Base-by-base conservation (phyloP, 192 early-diverging fungal genomes). In the Radiomyces spectabilis region DNA sequence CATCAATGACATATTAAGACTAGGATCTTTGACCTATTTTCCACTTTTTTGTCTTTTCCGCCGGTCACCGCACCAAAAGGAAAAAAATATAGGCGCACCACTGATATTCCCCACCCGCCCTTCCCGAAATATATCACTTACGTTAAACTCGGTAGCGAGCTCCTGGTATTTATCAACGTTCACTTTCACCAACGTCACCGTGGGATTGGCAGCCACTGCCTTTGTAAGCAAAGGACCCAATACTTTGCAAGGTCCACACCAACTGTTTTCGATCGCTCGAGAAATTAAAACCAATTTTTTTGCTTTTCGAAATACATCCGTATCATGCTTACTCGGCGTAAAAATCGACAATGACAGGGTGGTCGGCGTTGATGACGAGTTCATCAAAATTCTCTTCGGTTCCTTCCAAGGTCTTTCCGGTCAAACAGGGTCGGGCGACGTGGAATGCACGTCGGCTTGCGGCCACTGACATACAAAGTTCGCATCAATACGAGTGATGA, bases 171-270 rank as follows among this genome's bases (percentile, higher is more conserved):
- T 73, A 59, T 94, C 92, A 27, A 88, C 78, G 56, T 94, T 69
- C 47, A 94, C 65, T 54, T 89, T 88, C 42, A 86, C 81, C 47
- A 94, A 61, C 7, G 82, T 78, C 0, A 85, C 79, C 33, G 79
- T 76, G n/a, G 76, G 79, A 37, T 85, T 72, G 16, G 69, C 71
- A 10, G 67, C 60, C 15, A 92, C 87, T 5, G 74, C 74, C 35
- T 82, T 78, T 6, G 76, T 63, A 19, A 94, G 65, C 19, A 85
- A 59, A 16, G 90, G 90, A 6, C 77, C 82, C 5, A 94, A 65
- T 62, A 87, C 67, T 34, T 79, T 81, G 71, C 92, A 94, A 13
- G 90, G 90, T 41, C 82, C 78, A 62, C 90, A 93, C 92, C 92
- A 94, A 30, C 84, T 82, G 41, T 22, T 27, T 1, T 3, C n/a